Evolutionary conservation across 805 yeast genomes (phyloP), one percentile per base, ranked within the genome.

Genomic region (Saturnispora sanitii): DNA sequence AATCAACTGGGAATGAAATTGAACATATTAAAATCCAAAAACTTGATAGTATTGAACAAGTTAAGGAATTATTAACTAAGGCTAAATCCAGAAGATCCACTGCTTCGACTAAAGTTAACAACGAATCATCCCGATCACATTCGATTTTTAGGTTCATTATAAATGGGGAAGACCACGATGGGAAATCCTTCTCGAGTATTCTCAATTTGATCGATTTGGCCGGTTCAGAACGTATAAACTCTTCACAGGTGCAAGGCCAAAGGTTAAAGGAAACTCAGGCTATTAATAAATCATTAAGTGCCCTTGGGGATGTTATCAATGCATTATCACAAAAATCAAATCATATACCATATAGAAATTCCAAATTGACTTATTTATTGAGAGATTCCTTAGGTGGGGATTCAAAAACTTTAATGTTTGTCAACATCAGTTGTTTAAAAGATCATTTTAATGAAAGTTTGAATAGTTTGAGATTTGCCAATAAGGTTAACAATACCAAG

Each of bases 371-470:
- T 0, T 84, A 84, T 55, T 64, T 88, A 12, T 65, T 90, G 44
- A 92, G 87, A 52, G 77, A 83, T 54, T 86, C 96, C 13, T 66
- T 90, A 20, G 77, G 82, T 6, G 96, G 95, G 0, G 72, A 75
- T 42, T 83, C 95, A 2, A 92, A 90, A 59, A 86, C 96, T 0
- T 66, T 90, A 44, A 87, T 90, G 95, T 82, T 90, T 67, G 96
- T 87, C 13, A 88, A 86, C 51, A 69, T 88, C 1, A 82, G 95
- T 1, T 87, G 95, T 3, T 62, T 71, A 37, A 56, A 56, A 9
- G 60, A 60, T 13, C 82, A 84, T 56, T 66, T 78, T 31, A 73
- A 68, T 49, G 98, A 92, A 56, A 82, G 95, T 1, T 50, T 88
- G 25, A 86, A 84, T 53, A 84, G 95, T 0, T 66, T 92, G 37